Base-by-base conservation (phyloP, 1,139 yeast genomes). In the Candida albicans region DNA sequence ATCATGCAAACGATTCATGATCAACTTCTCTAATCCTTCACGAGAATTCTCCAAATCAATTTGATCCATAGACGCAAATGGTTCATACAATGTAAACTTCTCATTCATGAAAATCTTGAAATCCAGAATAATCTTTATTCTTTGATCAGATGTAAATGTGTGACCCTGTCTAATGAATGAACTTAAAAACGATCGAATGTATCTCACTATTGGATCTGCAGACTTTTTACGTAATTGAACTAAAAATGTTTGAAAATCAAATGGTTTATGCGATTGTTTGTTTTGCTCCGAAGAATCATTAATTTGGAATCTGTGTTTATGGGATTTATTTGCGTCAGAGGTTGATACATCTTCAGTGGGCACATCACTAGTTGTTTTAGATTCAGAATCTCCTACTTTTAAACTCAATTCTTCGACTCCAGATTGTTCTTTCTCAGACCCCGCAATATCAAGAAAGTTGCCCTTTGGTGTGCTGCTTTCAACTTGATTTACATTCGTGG, bases 151-250 rank as follows among this genome's bases (percentile, higher is more conserved):
- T 0, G 87, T 75, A 82, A 96, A 88, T 1, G 68, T 59, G 31
- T 61, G 64, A 5, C 79, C 77, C 51, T 84, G 84, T 43, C 82
- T 79, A 33, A 77, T 69, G 60, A 93, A 93, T 45, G 89, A 93
- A 28, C 75, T 77, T 39, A 95, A 67, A 55, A 95, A 85, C 25
- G 88, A 90, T 59, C 87, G 81, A 36, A 91, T 79, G 57, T 91
- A 95, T 43, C 91, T 77, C 1, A 93, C 91, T 35, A 91, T 77
- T 0, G 99, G 98, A 48, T 89, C 96, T 1, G 98, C 96, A 43
- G 79, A 73, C 52, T 82, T 84, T 47, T 80, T 77, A 45, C 85
- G 82, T 49, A 95, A 73, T 50, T 86, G 89, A 6, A 75, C 72
- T 32, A 91, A 70, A 59, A 95, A 95, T 22, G 75, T 68, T 57